Evolutionary conservation across 2,329 filamentous ascomycete genomes (phyloP), one percentile per base, ranked within the genome.

Genomic region (Fusarium pilosicola): DNA sequence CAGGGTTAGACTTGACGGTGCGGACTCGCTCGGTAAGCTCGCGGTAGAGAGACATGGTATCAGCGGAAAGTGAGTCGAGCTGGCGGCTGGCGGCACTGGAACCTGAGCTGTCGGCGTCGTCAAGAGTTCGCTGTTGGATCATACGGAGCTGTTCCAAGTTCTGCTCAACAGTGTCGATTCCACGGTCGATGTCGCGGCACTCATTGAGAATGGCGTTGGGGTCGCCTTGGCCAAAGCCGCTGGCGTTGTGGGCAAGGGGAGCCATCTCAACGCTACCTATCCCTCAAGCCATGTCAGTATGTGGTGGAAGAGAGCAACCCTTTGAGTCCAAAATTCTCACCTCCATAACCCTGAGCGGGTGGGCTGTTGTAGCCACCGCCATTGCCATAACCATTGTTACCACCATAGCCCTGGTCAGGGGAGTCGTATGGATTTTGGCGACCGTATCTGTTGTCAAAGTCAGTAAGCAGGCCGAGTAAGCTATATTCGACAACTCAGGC

Each of bases 21-120:
- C 93, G 94, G 74, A 98, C 91, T 60, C 93, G 92, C 60, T 92
- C 90, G 64, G 93, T 94, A 65, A 98, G 89, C 68, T 88, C 89
- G 71, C 93, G 92, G 86, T 97, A 97, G 62, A 91, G 87, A 58
- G 89, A 89, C 91, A 97, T 97, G 76, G 95, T 96, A 74, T 96
- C 92, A 49, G 91, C 88, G 74, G 91, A 92, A 65, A 95, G 87
- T 64, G 86, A 85, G 72, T 97, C 93, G 74, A 98, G 89, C 78
- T 93, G 88, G 70, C 89, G 89, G 77, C 90, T 89, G 49, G 89
- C 88, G 68, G 89, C 87, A 78, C 91, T 92, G 61, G 90, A 89
- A 56, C 88, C 85, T 46, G 90, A 90, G 76, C 91, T 91, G 80
- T 95, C 93, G 69, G 93, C 90, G 77, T 94, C 93, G 78, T 91